Base-by-base conservation (phyloP, 2,329 filamentous ascomycete genomes). In the Didymella glomerata region DNA sequence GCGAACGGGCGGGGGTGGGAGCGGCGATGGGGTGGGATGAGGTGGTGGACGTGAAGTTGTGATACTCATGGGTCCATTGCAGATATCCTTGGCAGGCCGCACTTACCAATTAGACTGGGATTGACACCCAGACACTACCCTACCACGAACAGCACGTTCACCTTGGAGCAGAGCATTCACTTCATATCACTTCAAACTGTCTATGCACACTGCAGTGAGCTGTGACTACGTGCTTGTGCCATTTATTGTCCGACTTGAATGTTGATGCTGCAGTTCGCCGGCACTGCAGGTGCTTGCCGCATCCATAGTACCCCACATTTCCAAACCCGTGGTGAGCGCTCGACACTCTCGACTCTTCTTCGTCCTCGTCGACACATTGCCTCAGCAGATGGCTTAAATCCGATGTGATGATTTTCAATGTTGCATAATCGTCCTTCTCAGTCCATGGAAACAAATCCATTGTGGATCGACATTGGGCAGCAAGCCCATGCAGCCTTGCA, bases 1-100 rank as follows among this genome's bases (percentile, higher is more conserved):
- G 69, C 67, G 70, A 68, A 66, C 62, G 56, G 61, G 47, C 54
- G 60, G 59, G 57, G 62, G 53, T 48, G 52, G 49, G 51, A 54
- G 61, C 57, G 51, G 64, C 54, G 65, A 61, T 61, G 66, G 66
- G 60, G 56, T 57, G 66, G 60, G 58, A 62, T 57, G 54, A 51
- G 64, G 50, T 34, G 14, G 50, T 59, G 50, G 50, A 64, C 58
- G 65, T 61, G 63, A 60, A 53, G 58, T 61, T 57, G 65, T 64
- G 62, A 60, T 65, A 54, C 57, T 61, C 62, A 61, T 64, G 50
- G 46, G 56, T 54, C 56, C 50, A 46, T 53, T 50, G 50, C 24
- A 48, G 47, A 59, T 30, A 42, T 42, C 46, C 47, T 54, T 48
- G 52, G 56, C 54, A 30, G 45, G 28, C 22, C 47, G 56, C 56